A percentile compares a stretch with the other conserved stretches of the same genome.
These are phyloP conservation scores for Penicilliopsis zonata DNA, from an alignment of 495 filamentous ascomycete species.

Conservation along the genomic window DNA sequence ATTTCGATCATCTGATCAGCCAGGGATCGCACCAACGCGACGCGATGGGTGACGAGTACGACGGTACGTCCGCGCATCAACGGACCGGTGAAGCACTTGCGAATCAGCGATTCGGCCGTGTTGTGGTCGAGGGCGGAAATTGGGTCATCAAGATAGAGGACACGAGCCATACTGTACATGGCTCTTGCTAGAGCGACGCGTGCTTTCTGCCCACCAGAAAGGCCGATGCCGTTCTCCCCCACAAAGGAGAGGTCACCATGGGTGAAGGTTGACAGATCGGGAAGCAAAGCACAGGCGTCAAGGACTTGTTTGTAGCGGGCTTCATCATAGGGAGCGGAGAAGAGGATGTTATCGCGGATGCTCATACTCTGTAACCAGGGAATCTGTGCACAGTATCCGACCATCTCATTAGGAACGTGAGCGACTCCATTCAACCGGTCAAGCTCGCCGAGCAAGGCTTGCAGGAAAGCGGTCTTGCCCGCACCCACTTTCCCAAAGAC, in stretches of 20 bases:
- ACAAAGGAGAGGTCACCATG: conserved; percentile 60
- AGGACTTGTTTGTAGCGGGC: conserved; percentile 46
- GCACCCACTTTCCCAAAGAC: conserved; percentile 62
- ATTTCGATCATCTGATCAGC: conserved; percentile 62
- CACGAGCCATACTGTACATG: conserved; percentile 52
- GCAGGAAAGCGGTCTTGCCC: conserved; percentile 71
- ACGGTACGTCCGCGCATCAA: conserved; percentile 50
- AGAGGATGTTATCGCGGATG: conserved; percentile 75
- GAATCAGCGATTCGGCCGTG: conserved; percentile 61
- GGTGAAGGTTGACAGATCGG: conserved; percentile 50
- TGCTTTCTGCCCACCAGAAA: conserved; percentile 63
- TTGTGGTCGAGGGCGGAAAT: conserved; percentile 60
- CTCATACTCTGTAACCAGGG: conserved; percentile 92
- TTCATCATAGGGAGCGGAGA: conserved; percentile 59
- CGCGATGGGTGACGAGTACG: conserved; percentile 70
- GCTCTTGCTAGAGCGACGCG: conserved; percentile 58
- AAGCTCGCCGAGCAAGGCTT: conserved; percentile 68
- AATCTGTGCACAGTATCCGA: conserved; percentile 73
- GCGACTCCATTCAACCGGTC: conserved; percentile 50
- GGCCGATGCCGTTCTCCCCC: conserved; percentile 55
- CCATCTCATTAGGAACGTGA: conserved; percentile 48
- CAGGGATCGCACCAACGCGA: conserved; percentile 49
- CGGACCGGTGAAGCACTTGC: conserved; percentile 52
- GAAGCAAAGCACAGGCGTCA: conserved; percentile 49
- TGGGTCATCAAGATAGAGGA: conserved; percentile 59